Evolutionary conservation across 129 eudicot genomes (phyloP), one percentile per base, ranked within the genome.

Genomic region (Glebionis coronaria): DNA sequence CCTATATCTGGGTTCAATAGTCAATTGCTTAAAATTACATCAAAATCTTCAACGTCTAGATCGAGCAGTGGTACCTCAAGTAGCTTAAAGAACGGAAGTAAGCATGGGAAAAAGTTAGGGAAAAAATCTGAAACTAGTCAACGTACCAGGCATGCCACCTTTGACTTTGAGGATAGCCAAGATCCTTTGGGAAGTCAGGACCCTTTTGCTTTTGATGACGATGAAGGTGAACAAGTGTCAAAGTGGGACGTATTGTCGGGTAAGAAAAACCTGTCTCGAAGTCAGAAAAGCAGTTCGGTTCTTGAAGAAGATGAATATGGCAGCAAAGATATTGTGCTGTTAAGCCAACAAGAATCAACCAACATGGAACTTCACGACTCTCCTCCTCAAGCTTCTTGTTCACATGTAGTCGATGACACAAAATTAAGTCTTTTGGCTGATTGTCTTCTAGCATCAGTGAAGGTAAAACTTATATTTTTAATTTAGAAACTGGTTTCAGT

Each of bases 191-290:
- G 73, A 29, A 44, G 63, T 10, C 75, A 61, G 23, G 98, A 93
- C 72, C 98, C 98, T 28, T 93, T 93, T 78, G 96, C 91, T 3
- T 93, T 93, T 82, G 84, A 82, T 45, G 96, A 83, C 59, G 96
- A 72, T 64, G 90, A 82, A 52, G 69, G 63, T 59, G 87, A 77
- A 72, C 89, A 5, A 35, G 7, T 81, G 19, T 84, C 98, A 1
- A 84, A 88, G 70, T 93, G 98, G 98, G 96, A 93, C 42, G 4
- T 82, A 51, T 14, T 84, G 61, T 74, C 85, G 16, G 88, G 90
- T 59, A 76, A 72, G 49, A 35, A 61, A 12, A 59, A 56, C 5
- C 52, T 27, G 31, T 50, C 83, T 35, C 76, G 56, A 61, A 63
- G 82, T 68, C 82, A 76, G 51, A 81, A 79, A 40, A 82, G 80